Evolutionary conservation across 345 rosid genomes (phyloP).

Genomic region (Fremontodendron californicum): DNA sequence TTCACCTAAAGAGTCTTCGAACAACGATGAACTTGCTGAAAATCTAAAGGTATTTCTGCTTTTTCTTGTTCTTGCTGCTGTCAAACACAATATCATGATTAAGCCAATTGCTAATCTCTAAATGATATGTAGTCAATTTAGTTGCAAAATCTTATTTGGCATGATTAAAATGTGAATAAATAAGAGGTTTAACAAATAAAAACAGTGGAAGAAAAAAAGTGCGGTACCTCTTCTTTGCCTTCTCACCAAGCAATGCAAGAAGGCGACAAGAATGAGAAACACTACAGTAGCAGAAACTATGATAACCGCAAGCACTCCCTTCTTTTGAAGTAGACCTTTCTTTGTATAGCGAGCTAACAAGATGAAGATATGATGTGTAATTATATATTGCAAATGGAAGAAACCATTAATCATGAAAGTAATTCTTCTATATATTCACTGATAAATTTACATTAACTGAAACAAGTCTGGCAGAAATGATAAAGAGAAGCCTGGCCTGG

Average conservation of each 20-base stretch:
- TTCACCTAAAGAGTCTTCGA: constrained; percentile 24
- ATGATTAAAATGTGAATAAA: neutral
- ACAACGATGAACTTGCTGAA: constrained; percentile 18
- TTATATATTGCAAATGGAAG: neutral
- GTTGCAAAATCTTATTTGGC: neutral
- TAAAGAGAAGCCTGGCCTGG: neutral
- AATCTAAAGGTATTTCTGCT: constrained; percentile 15
- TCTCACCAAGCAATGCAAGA: constrained; percentile 20
- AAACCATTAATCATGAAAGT: neutral
- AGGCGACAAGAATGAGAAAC: constrained; percentile 14
- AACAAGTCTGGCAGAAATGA: neutral
- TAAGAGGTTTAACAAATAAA: neutral
- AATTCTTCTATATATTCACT: neutral
- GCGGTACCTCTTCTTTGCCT: constrained; percentile 32
- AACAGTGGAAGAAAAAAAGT: neutral
- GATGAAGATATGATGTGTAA: neutral
- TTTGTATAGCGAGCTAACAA: constrained; percentile 28
- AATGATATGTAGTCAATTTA: neutral
- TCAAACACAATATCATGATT: neutral
- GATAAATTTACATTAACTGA: neutral
- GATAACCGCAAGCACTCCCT: constrained; percentile 19
- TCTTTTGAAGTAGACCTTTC: constrained; percentile 26
- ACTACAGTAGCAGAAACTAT: constrained; percentile 15
- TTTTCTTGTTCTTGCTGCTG: constrained; percentile 23
- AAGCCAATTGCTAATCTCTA: neutral